phyloP scores from a whole-genome alignment of 176 grass and related monocot genomes.

The Coix lacrymajobi region DNA sequence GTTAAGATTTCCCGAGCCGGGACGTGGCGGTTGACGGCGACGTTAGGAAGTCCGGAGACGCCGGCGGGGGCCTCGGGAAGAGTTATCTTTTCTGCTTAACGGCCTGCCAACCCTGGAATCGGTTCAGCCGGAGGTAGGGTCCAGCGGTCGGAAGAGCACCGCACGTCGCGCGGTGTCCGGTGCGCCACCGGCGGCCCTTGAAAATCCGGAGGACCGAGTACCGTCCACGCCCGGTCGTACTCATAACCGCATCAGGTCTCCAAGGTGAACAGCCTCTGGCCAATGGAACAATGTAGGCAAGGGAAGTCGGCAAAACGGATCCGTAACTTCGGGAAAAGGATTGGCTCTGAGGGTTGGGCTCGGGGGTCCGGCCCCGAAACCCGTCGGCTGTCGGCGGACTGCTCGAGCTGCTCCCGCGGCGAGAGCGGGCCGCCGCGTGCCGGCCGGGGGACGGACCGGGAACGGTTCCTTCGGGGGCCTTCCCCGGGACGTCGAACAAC shows the following conservation, averaged over 20 bases:
- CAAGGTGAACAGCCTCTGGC: constrained; percentile 50
- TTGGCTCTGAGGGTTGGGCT: constrained; percentile 59
- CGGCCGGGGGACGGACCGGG: no score
- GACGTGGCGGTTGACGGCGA: constrained; percentile 22
- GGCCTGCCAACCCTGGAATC: constrained; percentile 56
- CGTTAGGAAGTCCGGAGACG: constrained; percentile 40
- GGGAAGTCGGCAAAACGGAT: constrained; percentile 80
- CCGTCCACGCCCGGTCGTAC: constrained; percentile 36
- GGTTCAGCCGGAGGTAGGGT: constrained; percentile 72
- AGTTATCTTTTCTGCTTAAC: constrained; percentile 52
- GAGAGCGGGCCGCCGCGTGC: no score
- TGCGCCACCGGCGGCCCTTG: constrained; percentile 52
- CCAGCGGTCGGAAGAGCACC: constrained; percentile 57
- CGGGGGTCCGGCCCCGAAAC: no score
- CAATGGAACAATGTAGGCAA: constrained; percentile 69
- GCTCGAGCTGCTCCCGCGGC: no score
- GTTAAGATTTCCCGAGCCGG: constrained; percentile 37
- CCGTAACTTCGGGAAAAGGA: constrained; percentile 73
- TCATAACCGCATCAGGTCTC: constrained; percentile 79
- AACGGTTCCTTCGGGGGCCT: no score
- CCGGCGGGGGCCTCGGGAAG: constrained; percentile 3
- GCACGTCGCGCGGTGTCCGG: constrained; percentile 60
- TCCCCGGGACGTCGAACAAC: constrained; percentile 9
- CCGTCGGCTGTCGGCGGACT: no score
- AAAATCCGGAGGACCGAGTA: constrained; percentile 72